Evolutionary conservation across 176 grass and related monocot genomes (phyloP).

Genomic region (Aegilops speltoides): DNA sequence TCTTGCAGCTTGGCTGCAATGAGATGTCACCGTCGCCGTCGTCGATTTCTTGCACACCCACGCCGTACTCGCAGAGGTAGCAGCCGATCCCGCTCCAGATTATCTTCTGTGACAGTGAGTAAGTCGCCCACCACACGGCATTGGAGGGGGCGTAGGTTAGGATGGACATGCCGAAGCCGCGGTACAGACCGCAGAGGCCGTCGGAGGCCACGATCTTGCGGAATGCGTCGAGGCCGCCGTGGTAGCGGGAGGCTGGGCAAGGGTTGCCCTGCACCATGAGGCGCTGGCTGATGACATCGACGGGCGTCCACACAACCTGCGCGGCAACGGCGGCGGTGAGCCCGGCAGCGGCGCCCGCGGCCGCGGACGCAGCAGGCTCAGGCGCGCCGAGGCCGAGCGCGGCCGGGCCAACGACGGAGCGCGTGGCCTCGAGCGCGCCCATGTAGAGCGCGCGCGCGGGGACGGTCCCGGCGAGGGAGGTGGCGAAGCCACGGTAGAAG

Average conservation of each 20-base stretch:
- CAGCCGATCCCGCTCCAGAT: conserved; percentile 70
- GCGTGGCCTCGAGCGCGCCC: conserved; percentile 70
- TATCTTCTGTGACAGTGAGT: conserved; percentile 62
- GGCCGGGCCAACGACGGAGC: conserved; percentile 38
- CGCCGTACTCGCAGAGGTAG: conserved; percentile 56
- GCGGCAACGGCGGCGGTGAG: conserved; percentile 52
- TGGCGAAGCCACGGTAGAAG: conserved; percentile 79
- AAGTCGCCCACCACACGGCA: conserved; percentile 83
- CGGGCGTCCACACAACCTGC: conserved; percentile 78
- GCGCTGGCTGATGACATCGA: conserved; percentile 78
- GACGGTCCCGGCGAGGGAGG: conserved; percentile 69
- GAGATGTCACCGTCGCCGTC: conserved; percentile 30
- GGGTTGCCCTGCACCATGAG: conserved; percentile 77
- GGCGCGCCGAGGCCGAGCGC: conserved; percentile 41
- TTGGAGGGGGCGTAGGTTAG: conserved; percentile 81
- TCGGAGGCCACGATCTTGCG: conserved; percentile 58
- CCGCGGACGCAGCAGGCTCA: conserved; percentile 44
- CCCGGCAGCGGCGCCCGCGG: conserved; percentile 38
- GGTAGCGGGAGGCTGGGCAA: conserved; percentile 46
- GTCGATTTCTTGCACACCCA: conserved; percentile 50
- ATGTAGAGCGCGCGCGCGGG: conserved; percentile 82
- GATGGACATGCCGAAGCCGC: conserved; percentile 84
- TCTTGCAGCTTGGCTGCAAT: conserved; percentile 56
- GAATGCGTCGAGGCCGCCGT: conserved; percentile 63
- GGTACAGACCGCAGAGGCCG: conserved; percentile 64